phyloP scores from a whole-genome alignment of 495 filamentous ascomycete species.

The Gamarada debralockiae region DNA sequence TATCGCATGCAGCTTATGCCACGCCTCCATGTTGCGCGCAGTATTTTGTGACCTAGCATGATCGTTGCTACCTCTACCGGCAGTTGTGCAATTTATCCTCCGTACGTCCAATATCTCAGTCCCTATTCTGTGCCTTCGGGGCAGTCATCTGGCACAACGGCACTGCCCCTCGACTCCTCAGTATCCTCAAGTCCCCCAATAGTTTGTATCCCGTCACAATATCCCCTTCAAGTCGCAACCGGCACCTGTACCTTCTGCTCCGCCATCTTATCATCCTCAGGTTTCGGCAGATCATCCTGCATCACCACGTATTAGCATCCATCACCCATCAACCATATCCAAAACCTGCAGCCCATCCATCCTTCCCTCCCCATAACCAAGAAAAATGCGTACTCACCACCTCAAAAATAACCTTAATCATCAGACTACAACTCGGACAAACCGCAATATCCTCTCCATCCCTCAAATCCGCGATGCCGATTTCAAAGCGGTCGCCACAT shows the following conservation, averaged over 20 bases:
- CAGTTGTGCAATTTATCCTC: too few species aligned
- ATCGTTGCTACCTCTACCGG: too few species aligned
- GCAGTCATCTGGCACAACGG: too few species aligned
- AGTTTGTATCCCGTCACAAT: not conserved
- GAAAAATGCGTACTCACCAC: not conserved
- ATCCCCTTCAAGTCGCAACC: slow-evolving; percentile 8
- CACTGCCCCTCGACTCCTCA: too few species aligned
- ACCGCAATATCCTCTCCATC: slow-evolving; percentile 91
- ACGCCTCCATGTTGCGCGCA: too few species aligned
- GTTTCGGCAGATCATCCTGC: slow-evolving; percentile 18
- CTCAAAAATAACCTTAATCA: slow-evolving; percentile 86
- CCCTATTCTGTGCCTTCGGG: too few species aligned
- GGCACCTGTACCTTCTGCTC: slow-evolving; percentile 5
- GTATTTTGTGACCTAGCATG: too few species aligned
- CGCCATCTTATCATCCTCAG: slow-evolving; percentile 1
- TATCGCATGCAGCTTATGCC: too few species aligned
- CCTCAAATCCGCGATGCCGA: slow-evolving; percentile 75
- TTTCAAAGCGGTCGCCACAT: slow-evolving; percentile 96
- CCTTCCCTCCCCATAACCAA: not conserved
- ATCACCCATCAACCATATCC: not conserved
- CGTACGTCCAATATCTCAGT: too few species aligned
- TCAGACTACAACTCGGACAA: slow-evolving; percentile 93
- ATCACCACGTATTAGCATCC: not conserved
- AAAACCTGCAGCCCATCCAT: not conserved
- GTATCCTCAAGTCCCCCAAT: too few species aligned